Conservation (phyloP, 495 filamentous ascomycete species). For the Echria macrotheca region DNA sequence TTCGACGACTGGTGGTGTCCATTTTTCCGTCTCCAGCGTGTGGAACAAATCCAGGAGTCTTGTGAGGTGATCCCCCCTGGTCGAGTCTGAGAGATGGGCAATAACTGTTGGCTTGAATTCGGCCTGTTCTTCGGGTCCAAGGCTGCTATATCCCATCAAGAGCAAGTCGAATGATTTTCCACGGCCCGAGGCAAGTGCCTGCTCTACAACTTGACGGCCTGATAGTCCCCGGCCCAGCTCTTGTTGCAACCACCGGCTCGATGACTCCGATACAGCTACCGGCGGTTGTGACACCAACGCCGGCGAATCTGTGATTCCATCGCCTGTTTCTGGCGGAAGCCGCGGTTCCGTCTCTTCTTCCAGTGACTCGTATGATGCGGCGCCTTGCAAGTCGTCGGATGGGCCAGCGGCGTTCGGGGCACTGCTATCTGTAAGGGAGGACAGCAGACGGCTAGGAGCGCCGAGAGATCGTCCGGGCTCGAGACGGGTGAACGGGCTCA, state of each 20-base stretch:
- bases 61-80: constrained; percentile 18
- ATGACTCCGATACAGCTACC: too few relatives aligned
- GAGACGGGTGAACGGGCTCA: too few relatives aligned
- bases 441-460: constrained; percentile 11
- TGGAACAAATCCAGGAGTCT: constrained; percentile 24
- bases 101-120: constrained; percentile 16
- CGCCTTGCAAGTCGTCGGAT: too few relatives aligned
- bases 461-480: constrained; percentile 5
- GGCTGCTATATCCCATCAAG: constrained; percentile 20
- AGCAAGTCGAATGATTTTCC: constrained; percentile 19
- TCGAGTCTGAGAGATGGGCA: constrained; percentile 20
- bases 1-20: constrained; percentile 22
- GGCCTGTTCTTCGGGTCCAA: constrained; percentile 12
- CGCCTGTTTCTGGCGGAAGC: too few relatives aligned
- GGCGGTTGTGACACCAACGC: too few relatives aligned
- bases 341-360: too few relatives aligned
- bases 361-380: too few relatives aligned
- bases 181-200: constrained; percentile 4
- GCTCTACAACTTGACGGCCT: not conserved
- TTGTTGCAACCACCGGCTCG: too few relatives aligned
- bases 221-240: not conserved
- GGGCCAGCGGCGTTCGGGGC: too few relatives aligned
- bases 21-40: constrained; percentile 5
- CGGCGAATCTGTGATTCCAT: too few relatives aligned
- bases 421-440: too few relatives aligned